These are phyloP conservation scores for Cystobasidiopsis lactophilus DNA, from an alignment of 768 basidiomycete species.

Conservation along the genomic window DNA sequence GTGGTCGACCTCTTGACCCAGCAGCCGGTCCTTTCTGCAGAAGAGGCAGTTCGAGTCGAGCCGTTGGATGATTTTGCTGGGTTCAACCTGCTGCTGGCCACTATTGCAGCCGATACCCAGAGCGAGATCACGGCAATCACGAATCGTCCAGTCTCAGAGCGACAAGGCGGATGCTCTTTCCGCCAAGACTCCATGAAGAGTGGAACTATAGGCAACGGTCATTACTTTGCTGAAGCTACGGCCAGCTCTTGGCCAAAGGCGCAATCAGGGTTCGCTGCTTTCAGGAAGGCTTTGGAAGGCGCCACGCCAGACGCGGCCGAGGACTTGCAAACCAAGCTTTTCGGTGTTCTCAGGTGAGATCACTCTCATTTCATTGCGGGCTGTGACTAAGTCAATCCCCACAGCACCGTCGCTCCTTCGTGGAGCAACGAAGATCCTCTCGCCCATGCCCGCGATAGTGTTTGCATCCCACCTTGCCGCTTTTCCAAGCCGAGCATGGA, in stretches of 20 bases:
- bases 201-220: background rate
- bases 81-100: background rate
- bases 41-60: background rate
- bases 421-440: background rate
- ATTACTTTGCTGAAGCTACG: background rate
- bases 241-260: background rate
- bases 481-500: background rate
- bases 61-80: background rate
- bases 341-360: too few relatives aligned
- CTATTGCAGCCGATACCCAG: background rate
- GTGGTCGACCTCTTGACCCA: conserved; percentile 18
- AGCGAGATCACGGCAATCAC: background rate
- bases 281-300: too few relatives aligned
- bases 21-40: background rate
- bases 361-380: background rate
- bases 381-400: background rate
- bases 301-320: too few relatives aligned
- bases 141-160: background rate
- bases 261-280: background rate
- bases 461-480: conserved; percentile 1
- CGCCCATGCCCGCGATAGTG: background rate
- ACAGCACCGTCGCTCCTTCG: background rate
- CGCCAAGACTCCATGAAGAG: too few relatives aligned
- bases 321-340: too few relatives aligned
- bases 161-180: background rate